Base-by-base conservation (phyloP, 2,329 filamentous ascomycete species). In the Alternaria angustiovoidea region DNA sequence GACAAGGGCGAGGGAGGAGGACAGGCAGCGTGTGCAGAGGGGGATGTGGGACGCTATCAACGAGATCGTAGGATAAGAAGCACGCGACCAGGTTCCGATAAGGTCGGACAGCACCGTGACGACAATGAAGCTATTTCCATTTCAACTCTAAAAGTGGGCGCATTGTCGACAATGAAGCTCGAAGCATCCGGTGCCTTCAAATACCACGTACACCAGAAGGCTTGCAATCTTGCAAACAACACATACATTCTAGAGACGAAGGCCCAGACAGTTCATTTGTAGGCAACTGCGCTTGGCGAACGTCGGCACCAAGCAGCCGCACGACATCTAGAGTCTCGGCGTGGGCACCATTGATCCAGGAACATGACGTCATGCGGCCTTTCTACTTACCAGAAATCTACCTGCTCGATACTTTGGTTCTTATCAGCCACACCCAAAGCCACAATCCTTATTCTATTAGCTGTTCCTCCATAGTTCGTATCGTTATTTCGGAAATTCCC, bases 21-120 rank as follows among this genome's bases (percentile, higher is more conserved):
- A 59, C 47, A 65, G 61, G 47, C 63, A 57, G 53, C 67, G 63
- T n/a, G 67, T 58, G 52, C 78, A 80, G 57, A 73, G 69, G 54
- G 64, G 63, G 2, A 75, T 74, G 64, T 81, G 79, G 79, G 63
- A 69, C 42, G 72, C 73, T 28, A 59, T 80, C 61, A 76, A 79
- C 51, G 72, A 76, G 54, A 67, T 77, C 7, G 49, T 78, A 51
- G 73, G 67, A 8, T 63, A 64, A 24, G 6, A n/a, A 16, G 7
- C 22, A 18, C 1, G 2, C 20, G 20, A 7, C 12, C n/a, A 43
- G 28, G 22, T n/a, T 36, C 28, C 41, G 1, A 24, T 14, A 22
- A 18, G 5, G 20, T 24, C 20, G 14, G 7, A 36, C 24, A 8
- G 1, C 9, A 52, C 9, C 14, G 2, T 44, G 12, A 24, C 12